Conservation (phyloP, 2,329 filamentous ascomycete species). For the Sphaerostilbella broomeana region DNA sequence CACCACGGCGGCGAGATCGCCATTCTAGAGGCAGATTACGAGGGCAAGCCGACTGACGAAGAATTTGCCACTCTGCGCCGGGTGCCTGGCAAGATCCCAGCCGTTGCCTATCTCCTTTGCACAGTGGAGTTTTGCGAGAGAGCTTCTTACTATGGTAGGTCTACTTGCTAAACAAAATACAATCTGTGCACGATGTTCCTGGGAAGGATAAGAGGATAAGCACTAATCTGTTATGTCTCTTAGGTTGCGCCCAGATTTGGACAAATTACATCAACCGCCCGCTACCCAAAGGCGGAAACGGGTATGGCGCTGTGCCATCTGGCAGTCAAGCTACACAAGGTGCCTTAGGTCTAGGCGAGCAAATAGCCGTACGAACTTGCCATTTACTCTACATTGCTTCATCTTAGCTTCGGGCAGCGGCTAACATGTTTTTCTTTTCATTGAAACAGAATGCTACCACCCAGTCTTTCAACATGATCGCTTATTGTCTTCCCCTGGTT, state of each 20-base stretch:
- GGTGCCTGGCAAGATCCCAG: slow-evolving; percentile 45
- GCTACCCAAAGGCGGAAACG: slow-evolving; percentile 45
- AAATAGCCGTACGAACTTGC: slow-evolving; percentile 15
- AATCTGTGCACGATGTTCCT: slow-evolving; percentile 2
- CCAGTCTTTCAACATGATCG: slow-evolving; percentile 50
- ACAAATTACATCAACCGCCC: slow-evolving; percentile 57
- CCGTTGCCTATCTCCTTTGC: slow-evolving; percentile 50
- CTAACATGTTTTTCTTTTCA: not conserved
- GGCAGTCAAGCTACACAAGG: slow-evolving; percentile 45
- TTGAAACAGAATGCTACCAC: slow-evolving; percentile 20
- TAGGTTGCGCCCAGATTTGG: slow-evolving; percentile 19
- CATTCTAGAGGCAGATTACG: slow-evolving; percentile 19
- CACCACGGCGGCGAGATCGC: too few relatives aligned
- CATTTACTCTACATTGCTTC: too few relatives aligned
- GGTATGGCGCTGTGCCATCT: slow-evolving; percentile 36
- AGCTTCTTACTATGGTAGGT: slow-evolving; percentile 51
- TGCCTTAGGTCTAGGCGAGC: slow-evolving; percentile 48
- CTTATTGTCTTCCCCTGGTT: slow-evolving; percentile 51
- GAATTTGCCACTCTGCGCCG: slow-evolving; percentile 46
- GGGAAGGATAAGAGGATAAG: not conserved
- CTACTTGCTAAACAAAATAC: slow-evolving; percentile 41
- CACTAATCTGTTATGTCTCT: not conserved
- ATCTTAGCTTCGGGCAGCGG: slow-evolving; percentile 22
- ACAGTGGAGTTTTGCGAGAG: slow-evolving; percentile 55
- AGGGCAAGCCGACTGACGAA: slow-evolving; percentile 45